These are phyloP conservation scores for Lindgomyces ingoldianus DNA, from an alignment of 495 filamentous ascomycete species.

Conservation along the genomic window DNA sequence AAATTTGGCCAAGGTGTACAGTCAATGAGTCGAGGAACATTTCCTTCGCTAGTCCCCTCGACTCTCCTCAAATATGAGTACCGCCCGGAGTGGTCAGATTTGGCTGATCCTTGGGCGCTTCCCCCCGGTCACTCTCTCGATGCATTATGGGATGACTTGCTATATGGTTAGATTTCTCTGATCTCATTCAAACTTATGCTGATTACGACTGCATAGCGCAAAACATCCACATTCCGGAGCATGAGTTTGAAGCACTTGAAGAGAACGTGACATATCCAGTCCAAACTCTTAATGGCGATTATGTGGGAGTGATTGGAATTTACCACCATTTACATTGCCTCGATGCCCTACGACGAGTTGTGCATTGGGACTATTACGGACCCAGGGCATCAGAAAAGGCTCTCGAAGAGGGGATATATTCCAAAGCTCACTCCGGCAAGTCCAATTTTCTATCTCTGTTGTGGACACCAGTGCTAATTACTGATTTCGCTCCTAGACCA, in stretches of 20 bases:
- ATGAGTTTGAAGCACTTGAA: background rate
- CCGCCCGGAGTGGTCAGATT: background rate
- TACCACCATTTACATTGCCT: background rate
- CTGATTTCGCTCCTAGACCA: background rate
- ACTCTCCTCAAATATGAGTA: background rate
- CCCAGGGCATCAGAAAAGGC: background rate
- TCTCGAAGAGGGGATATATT: background rate
- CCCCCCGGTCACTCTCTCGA: background rate
- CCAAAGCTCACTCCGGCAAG: background rate
- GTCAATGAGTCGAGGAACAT: too few species aligned
- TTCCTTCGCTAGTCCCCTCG: too few species aligned
- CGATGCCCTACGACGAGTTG: background rate
- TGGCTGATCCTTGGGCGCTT: background rate
- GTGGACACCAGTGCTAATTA: background rate
- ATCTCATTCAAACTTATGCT: background rate
- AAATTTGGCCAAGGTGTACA: too few species aligned
- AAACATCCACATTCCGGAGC: background rate
- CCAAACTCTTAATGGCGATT: background rate
- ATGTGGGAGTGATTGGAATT: background rate
- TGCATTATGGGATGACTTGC: background rate
- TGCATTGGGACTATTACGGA: background rate
- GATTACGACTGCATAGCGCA: background rate
- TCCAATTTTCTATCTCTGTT: background rate
- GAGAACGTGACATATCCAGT: background rate
- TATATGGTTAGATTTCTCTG: background rate